phyloP scores from a whole-genome alignment of 2,329 filamentous ascomycete species.

The Chaetomium olivaceum region DNA sequence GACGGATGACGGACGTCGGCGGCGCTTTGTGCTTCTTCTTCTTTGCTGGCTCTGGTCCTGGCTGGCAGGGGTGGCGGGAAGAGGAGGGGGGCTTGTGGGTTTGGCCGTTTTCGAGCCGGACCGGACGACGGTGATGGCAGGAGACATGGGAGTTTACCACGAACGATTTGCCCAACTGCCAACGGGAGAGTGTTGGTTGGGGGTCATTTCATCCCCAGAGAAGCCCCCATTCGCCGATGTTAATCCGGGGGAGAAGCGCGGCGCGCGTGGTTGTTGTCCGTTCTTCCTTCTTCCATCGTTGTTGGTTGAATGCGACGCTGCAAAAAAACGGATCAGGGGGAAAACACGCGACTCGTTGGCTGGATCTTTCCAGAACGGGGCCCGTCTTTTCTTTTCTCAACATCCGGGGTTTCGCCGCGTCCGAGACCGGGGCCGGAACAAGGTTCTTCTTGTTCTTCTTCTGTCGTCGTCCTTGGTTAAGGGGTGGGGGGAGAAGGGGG shows the following conservation, averaged over 20 bases:
- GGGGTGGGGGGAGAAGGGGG: not conserved
- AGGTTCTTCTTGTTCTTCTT: not conserved
- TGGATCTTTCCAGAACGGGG: not conserved
- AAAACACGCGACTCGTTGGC: not conserved
- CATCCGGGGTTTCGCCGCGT: slow-evolving; percentile 1
- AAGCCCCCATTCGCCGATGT: no score
- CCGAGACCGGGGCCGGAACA: not conserved
- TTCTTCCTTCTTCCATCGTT: not conserved
- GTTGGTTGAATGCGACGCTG: not conserved
- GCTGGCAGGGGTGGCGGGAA: no score
- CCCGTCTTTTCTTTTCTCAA: not conserved
- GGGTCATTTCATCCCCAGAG: not conserved
- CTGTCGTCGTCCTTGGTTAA: not conserved
- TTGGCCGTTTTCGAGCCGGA: no score
- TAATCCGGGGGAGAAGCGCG: not conserved
- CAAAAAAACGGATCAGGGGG: not conserved
- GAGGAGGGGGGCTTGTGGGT: no score
- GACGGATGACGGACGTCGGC: not conserved
- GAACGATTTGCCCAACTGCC: not conserved
- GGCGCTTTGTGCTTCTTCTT: no score
- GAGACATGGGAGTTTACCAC: not conserved
- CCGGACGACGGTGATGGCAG: not conserved
- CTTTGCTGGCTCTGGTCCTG: no score
- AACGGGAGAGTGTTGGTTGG: not conserved
- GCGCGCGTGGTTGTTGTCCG: not conserved